Evolutionary conservation across 768 basidiomycete species (phyloP).

Genomic region (Grammothele lineata): DNA sequence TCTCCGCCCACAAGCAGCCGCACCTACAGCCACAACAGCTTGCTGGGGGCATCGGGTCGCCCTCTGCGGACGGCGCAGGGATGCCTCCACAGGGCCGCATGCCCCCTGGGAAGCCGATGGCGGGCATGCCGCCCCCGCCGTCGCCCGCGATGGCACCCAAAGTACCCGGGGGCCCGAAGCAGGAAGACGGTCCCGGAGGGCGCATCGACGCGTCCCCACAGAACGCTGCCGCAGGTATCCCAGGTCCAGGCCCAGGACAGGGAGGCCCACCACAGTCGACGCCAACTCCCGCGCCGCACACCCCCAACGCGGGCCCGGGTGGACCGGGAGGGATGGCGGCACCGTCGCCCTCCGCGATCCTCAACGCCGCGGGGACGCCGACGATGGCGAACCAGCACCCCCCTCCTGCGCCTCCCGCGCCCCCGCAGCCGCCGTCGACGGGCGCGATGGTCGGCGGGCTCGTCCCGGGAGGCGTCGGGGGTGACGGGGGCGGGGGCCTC

Average conservation of each 20-base stretch:
- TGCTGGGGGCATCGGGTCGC: slow-evolving; percentile 39
- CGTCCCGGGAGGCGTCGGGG: too few species aligned
- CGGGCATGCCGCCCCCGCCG: slow-evolving; percentile 48
- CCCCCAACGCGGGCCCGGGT: slow-evolving; percentile 23
- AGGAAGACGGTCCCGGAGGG: slow-evolving; percentile 9
- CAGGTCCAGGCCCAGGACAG: slow-evolving; percentile 9
- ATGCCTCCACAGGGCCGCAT: slow-evolving; percentile 24
- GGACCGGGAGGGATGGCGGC: slow-evolving; percentile 28
- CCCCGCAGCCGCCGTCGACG: too few species aligned
- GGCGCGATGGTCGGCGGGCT: too few species aligned
- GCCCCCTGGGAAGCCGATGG: slow-evolving; percentile 33
- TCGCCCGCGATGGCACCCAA: slow-evolving; percentile 39
- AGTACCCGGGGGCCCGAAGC: slow-evolving; percentile 11
- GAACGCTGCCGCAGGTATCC: slow-evolving; percentile 13
- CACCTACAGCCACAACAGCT: slow-evolving; percentile 18
- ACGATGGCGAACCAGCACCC: slow-evolving; percentile 11
- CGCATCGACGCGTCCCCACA: slow-evolving; percentile 21
- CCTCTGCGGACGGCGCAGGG: slow-evolving; percentile 33
- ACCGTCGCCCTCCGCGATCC: slow-evolving; percentile 33
- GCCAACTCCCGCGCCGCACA: slow-evolving; percentile 29
- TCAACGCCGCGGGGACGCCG: slow-evolving; percentile 22
- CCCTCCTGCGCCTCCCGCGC: slow-evolving; percentile 17
- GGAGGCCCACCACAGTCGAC: slow-evolving; percentile 19
- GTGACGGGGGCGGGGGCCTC: too few species aligned
- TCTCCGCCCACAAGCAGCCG: slow-evolving; percentile 29